Evolutionary conservation across 108 stramenopile genomes (phyloP).

Genomic region (Parietichytrium sp.): DNA sequence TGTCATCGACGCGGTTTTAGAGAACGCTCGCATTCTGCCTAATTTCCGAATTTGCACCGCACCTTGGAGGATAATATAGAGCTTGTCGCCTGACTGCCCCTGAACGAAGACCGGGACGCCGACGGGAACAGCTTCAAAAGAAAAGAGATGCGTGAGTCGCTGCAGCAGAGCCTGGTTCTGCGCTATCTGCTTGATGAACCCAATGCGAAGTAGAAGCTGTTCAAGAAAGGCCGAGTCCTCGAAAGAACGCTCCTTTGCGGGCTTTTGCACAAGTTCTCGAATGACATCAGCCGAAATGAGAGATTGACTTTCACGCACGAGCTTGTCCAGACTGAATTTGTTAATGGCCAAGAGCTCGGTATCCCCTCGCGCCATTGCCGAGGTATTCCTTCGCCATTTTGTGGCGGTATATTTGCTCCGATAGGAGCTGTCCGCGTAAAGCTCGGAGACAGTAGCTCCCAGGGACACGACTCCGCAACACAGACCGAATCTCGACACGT

Average conservation of each 20-base stretch:
- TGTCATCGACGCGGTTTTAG: too few relatives aligned
- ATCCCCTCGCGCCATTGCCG: background rate
- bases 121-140: background rate
- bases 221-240: background rate
- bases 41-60: background rate
- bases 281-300: background rate
- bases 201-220: background rate
- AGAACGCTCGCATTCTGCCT: too few relatives aligned
- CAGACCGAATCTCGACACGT: too few relatives aligned
- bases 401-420: too few relatives aligned
- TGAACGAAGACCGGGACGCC: background rate
- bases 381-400: too few relatives aligned
- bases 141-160: background rate
- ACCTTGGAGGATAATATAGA: constrained; percentile 12
- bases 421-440: too few relatives aligned
- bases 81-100: background rate
- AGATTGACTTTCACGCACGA: background rate
- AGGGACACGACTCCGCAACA: too few relatives aligned
- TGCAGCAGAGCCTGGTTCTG: background rate
- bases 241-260: background rate
- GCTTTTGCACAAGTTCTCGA: background rate
- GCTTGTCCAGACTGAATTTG: background rate
- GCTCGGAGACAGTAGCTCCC: too few relatives aligned
- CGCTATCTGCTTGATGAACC: constrained; percentile 18
- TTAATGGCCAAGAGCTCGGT: background rate